Percentiles rank a stretch among this genome's conserved stretches.
Conservation (phyloP, 2,329 filamentous ascomycete species). For the Didymella segeticola region DNA sequence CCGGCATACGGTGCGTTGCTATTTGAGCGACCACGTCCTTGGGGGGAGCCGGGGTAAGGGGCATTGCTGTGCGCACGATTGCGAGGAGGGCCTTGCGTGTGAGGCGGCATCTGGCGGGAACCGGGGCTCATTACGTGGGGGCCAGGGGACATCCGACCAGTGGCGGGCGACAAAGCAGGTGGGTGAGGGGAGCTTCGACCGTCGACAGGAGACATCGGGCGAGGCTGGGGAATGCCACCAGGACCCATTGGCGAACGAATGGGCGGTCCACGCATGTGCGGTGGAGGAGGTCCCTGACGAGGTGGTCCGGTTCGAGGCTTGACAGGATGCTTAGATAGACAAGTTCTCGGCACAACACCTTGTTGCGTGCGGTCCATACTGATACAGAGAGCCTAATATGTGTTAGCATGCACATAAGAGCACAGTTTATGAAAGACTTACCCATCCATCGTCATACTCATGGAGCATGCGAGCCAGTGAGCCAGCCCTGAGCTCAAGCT, state of each 20-base stretch:
- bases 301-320: slow-evolving; percentile 73
- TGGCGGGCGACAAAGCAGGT: slow-evolving; percentile 52
- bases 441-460: slow-evolving; percentile 98
- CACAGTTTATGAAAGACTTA: slow-evolving; percentile 58
- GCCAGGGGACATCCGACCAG: slow-evolving; percentile 39
- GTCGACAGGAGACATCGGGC: slow-evolving; percentile 55
- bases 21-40: slow-evolving; percentile 40
- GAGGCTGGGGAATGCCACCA: slow-evolving; percentile 40
- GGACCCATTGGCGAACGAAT: slow-evolving; percentile 41
- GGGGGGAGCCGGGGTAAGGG: slow-evolving; percentile 33
- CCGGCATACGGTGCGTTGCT: slow-evolving; percentile 48
- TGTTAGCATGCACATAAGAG: slow-evolving; percentile 24
- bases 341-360: slow-evolving; percentile 92
- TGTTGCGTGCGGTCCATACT: slow-evolving; percentile 89
- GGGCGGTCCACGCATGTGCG: slow-evolving; percentile 42
- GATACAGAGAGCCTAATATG: slow-evolving; percentile 79
- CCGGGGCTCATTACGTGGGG: slow-evolving; percentile 44
- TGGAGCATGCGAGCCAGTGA: slow-evolving; percentile 88
- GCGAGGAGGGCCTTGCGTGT: slow-evolving; percentile 32
- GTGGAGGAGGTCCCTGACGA: slow-evolving; percentile 60
- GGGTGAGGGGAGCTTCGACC: slow-evolving; percentile 55
- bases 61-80: slow-evolving; percentile 49
- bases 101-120: slow-evolving; percentile 41
- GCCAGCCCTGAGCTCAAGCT: slow-evolving; percentile 80
- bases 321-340: slow-evolving; percentile 87